These are phyloP conservation scores for Ogataea salicorniae DNA, from an alignment of 805 yeast species.

Conservation along the genomic window DNA sequence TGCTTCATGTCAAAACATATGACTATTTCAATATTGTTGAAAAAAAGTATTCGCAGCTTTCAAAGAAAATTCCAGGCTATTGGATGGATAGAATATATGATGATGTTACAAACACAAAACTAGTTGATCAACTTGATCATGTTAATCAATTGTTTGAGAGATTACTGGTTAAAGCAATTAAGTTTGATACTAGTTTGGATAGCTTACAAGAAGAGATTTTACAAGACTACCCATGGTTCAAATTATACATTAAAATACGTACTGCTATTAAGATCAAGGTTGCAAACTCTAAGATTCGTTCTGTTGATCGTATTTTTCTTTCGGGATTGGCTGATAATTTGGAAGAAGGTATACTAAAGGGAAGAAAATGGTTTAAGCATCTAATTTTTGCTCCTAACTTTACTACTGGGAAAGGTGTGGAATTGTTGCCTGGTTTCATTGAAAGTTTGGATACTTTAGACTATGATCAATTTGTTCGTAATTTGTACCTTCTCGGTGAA, in stretches of 20 bases:
- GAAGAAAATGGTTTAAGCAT: slow-evolving; percentile 60
- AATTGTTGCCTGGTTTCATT: slow-evolving; percentile 52
- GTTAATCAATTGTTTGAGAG: slow-evolving; percentile 4
- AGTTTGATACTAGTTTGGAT: slow-evolving; percentile 19
- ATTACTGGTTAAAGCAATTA: slow-evolving; percentile 6
- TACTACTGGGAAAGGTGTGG: slow-evolving; percentile 44
- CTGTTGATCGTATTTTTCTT: slow-evolving; percentile 52
- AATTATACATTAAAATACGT: slow-evolving; percentile 50
- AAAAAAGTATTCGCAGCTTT: slow-evolving; percentile 29
- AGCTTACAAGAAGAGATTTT: slow-evolving; percentile 44
- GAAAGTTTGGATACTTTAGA: slow-evolving; percentile 49
- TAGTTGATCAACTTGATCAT: slow-evolving; percentile 9
- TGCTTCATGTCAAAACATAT: slow-evolving; percentile 42
- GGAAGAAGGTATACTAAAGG: slow-evolving; percentile 38
- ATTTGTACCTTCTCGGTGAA: slow-evolving; percentile 8
- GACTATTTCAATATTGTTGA: slow-evolving; percentile 44
- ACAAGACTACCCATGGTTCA: slow-evolving; percentile 78
- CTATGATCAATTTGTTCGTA: slow-evolving; percentile 28
- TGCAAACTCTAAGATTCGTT: slow-evolving; percentile 47
- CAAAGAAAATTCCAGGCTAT: slow-evolving; percentile 21
- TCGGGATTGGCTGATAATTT: slow-evolving; percentile 13
- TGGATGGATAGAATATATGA: slow-evolving; percentile 26
- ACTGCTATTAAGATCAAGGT: slow-evolving; percentile 53
- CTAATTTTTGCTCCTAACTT: slow-evolving; percentile 57
- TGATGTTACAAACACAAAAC: slow-evolving; percentile 21